Percentiles rank a stretch among this genome's conserved stretches.
Evolutionary conservation across 495 filamentous ascomycete species (phyloP).

Genomic region (Parachaetomium inaequale): DNA sequence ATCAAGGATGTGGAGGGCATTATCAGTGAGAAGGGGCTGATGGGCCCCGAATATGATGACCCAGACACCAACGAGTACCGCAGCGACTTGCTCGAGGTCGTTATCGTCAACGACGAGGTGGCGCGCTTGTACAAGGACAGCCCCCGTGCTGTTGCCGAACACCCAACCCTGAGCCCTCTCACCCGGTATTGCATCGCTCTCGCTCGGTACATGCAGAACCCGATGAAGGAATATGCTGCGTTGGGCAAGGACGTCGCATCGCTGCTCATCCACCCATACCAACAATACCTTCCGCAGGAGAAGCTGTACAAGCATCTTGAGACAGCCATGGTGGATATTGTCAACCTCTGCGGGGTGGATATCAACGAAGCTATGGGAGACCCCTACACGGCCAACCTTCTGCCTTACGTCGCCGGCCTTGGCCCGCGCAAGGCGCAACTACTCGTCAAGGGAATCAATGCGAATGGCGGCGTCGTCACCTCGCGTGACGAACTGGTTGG

Average conservation of each 20-base stretch:
- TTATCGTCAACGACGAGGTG: constrained; percentile 94
- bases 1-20: constrained; percentile 74
- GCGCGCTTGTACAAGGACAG: constrained; percentile 91
- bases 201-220: constrained; percentile 87
- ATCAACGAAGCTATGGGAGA: constrained; percentile 86
- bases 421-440: constrained; percentile 88
- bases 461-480: constrained; percentile 75
- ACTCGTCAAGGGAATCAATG: constrained; percentile 83
- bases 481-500: constrained; percentile 83
- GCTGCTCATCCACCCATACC: constrained; percentile 81
- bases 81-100: constrained; percentile 73
- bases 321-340: constrained; percentile 94
- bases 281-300: constrained; percentile 81
- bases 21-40: constrained; percentile 68
- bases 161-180: constrained; percentile 70
- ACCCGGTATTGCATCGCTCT: constrained; percentile 85
- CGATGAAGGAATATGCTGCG: constrained; percentile 91
- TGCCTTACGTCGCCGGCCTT: constrained; percentile 88
- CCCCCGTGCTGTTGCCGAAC: constrained; percentile 72
- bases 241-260: constrained; percentile 84
- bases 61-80: constrained; percentile 58
- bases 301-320: constrained; percentile 82
- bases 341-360: constrained; percentile 92
- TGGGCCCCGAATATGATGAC: constrained; percentile 68
- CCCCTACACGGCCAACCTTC: constrained; percentile 72